Base-by-base conservation (phyloP, 257 asterid species). In the Solanum dulcamara region DNA sequence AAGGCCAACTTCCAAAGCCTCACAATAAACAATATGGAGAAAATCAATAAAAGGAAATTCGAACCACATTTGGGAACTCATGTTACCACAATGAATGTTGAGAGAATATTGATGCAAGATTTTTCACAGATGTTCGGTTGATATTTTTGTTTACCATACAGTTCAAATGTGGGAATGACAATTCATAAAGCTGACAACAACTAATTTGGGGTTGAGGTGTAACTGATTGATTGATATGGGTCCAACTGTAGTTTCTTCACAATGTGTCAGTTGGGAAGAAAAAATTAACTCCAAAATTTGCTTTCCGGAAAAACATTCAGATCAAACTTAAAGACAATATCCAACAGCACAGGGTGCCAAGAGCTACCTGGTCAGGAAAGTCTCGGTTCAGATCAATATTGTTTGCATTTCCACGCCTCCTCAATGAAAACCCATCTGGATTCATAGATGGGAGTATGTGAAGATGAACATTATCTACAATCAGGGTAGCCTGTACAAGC, bases 401-500 rank as follows among this genome's bases (percentile, higher is more conserved):
- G 87, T 94, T 93, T 51, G 95, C 97, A 85, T 94, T 94, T 38
- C 90, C 92, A 12, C 98, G 97, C 89, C 87, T 87, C 86, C 94
- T 93, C 80, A 88, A 67, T 42, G 92, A 74, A 90, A 77, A 93
- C 55, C 97, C 98, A 87, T 94, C 98, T 67, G 98, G 98, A 86
- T 94, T 94, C 93, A 93, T 90, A 48, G 98, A 88, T 81, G 98
- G 98, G 87, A 94, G 97, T 85, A 94, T 88, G 88, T 94, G 98
- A 84, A 94, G 98, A 89, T 94, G 98, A 81, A 91, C 90, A 87
- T 81, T 88, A 71, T 93, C 89, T 81, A 94, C 95, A 85, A 94
- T 93, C 86, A 92, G 87, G 89, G 92, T 92, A 46, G 95, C 98
- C 98, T 93, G 91, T 74, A 84, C n/a, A 46, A 74, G 35, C 38